Evolutionary conservation across 768 basidiomycete species (phyloP).

Genomic region (Mycena metata): DNA sequence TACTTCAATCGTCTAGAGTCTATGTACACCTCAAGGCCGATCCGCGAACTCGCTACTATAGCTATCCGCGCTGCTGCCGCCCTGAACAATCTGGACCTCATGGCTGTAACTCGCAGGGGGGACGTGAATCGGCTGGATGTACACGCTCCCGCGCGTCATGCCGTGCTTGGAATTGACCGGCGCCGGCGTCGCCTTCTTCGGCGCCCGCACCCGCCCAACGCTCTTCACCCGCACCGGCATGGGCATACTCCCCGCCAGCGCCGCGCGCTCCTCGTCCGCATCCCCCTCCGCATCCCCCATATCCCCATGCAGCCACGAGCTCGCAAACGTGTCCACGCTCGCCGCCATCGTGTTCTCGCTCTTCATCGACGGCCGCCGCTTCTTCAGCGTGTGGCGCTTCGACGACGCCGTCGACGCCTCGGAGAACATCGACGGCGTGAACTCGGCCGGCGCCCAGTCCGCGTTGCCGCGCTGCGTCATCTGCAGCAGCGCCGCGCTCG

Average conservation of each 20-base stretch:
- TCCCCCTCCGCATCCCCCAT: conserved; percentile 12
- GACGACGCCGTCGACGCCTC: background rate
- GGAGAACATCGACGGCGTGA: conserved; percentile 31
- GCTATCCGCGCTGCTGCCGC: conserved; percentile 35
- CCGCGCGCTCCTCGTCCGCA: conserved; percentile 20
- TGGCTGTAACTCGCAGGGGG: conserved; percentile 23
- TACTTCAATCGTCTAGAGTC: background rate
- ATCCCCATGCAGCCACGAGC: conserved; percentile 37
- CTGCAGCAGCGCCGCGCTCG: conserved; percentile 36
- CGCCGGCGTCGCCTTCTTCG: conserved; percentile 32
- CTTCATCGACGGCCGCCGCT: conserved; percentile 30
- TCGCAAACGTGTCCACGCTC: conserved; percentile 36
- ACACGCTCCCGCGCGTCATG: conserved; percentile 33
- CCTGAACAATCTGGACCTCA: conserved; percentile 39
- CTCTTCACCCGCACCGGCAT: conserved; percentile 32
- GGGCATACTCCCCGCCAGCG: background rate
- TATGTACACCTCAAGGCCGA: background rate
- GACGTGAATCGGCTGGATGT: conserved; percentile 39
- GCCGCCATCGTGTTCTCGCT: background rate
- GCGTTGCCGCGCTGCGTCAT: conserved; percentile 37
- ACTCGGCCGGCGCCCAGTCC: conserved; percentile 36
- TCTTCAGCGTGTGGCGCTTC: conserved; percentile 28
- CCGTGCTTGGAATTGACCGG: conserved; percentile 29
- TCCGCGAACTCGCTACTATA: conserved; percentile 32
- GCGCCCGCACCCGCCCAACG: conserved; percentile 36